Evolutionary conservation across 2,329 filamentous ascomycete species (phyloP), one percentile per base, ranked within the genome.

Genomic region (Diaporthe citriasiana): DNA sequence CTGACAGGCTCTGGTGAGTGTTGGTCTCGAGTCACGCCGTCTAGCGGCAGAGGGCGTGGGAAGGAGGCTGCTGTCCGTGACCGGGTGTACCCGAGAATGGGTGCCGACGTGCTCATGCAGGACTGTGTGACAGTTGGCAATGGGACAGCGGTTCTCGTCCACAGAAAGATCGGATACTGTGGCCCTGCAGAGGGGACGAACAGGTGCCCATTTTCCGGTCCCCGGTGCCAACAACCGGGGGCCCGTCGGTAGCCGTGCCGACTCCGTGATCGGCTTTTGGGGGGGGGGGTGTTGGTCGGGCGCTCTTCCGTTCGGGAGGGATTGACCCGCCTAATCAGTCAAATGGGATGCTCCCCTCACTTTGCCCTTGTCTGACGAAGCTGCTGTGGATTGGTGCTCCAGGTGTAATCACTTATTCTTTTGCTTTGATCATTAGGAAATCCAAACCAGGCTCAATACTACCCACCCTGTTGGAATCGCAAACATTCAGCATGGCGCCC

Each of bases 221-320:
- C 51, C 63, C 63, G 63, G 63, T 66, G 63, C 30, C 63, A 35
- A 51, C 30, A 50, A 17, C 45, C 70, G 59, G 70, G 50, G 56
- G 42, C 25, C 63, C 70, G 70, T 53, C 59, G 19, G 68, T 59
- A 69, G 35, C 51, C 65, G 50, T 25, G 69, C 71, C 71, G 63
- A 55, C 33, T 70, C 71, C 63, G 71, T 59, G n/a, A 73, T 73
- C 71, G 51, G 71, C 60, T 45, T n/a, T n/a, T 1, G 45, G 45
- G 45, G 33, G 33, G 53, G 60, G 33, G 71, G 60, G 50, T 35
- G 17, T 25, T 33, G 3, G 22, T 45, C 63, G 51, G 63, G 63
- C 51, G 33, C 27, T 50, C 12, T 57, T 12, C 63, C 35, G 25
- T 45, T 66, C 57, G 70, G 68, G 5, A 47, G 27, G 51, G 40